A percentile compares a stretch with the other conserved stretches of the same genome.
phyloP scores from a whole-genome alignment of 2,329 filamentous ascomycete genomes.

The Fusarium sp. region DNA sequence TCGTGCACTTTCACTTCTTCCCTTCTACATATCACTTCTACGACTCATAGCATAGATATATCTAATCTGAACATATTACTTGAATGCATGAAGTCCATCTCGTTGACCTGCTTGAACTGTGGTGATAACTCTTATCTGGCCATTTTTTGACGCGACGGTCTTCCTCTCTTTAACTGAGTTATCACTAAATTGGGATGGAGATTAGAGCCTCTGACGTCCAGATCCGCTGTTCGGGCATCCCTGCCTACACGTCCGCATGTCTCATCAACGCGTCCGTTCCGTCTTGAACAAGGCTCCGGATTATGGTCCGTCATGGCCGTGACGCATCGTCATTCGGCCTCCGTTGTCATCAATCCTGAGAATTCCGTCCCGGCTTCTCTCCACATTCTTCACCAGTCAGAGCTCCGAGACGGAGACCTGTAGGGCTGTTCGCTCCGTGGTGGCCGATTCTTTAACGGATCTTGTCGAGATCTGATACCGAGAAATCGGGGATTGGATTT shows the following conservation, averaged over 20 bases:
- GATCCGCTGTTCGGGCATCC: conserved; percentile 1
- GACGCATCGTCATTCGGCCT: conserved; percentile 14
- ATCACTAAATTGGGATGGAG: not conserved
- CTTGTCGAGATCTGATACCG: conserved; percentile 28
- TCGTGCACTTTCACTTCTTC: conserved; percentile 29
- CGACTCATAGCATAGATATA: not conserved
- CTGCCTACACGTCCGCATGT: not conserved
- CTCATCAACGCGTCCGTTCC: conserved; percentile 33
- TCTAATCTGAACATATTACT: not conserved
- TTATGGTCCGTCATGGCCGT: conserved; percentile 20
- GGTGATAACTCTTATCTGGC: conserved; percentile 1
- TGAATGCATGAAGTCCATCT: not conserved
- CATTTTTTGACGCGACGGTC: not conserved
- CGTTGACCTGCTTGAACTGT: not conserved
- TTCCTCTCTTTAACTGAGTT: not conserved
- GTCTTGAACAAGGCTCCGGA: conserved; percentile 18
- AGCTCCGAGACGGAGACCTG: conserved; percentile 30
- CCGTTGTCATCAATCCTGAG: conserved; percentile 14
- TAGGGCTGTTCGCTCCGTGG: conserved; percentile 36
- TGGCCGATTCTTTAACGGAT: conserved; percentile 21
- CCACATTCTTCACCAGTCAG: conserved; percentile 27
- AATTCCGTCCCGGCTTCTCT: conserved; percentile 30
- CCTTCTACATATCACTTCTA: conserved; percentile 38
- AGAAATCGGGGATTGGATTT: conserved; percentile 31
- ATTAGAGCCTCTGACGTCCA: not conserved